Evolutionary conservation across 306 rosid genomes (phyloP).

Genomic region (Pyrus bretschneideri): DNA sequence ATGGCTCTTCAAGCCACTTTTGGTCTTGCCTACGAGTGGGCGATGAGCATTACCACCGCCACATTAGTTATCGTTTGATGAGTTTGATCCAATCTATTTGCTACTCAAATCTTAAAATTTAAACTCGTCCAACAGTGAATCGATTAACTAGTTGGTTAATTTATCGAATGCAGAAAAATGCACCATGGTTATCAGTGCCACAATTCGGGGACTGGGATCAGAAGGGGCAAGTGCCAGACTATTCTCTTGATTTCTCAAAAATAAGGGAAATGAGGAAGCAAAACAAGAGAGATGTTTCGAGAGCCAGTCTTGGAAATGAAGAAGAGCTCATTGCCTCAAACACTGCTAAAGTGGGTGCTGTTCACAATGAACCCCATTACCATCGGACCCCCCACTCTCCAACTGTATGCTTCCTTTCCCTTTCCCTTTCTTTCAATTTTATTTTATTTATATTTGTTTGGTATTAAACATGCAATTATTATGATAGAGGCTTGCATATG

Average conservation of each 20-base stretch:
- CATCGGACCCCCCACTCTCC: slow-evolving; percentile 63
- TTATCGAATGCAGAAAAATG: slow-evolving; percentile 45
- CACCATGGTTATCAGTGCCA: slow-evolving; percentile 86
- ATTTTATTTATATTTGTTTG: background rate
- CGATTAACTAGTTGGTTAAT: background rate
- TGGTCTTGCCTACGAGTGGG: background rate
- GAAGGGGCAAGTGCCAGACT: slow-evolving; percentile 80
- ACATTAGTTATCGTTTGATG: background rate
- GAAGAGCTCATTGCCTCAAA: slow-evolving; percentile 65
- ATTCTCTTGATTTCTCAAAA: slow-evolving; percentile 92
- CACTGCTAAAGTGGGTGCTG: slow-evolving; percentile 28
- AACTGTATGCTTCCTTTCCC: slow-evolving; percentile 60
- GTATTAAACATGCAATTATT: background rate
- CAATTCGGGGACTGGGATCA: slow-evolving; percentile 99
- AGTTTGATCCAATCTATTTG: background rate
- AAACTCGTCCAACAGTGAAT: background rate
- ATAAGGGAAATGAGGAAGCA: slow-evolving; percentile 92
- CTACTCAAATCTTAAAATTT: background rate
- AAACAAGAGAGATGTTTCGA: slow-evolving; percentile 74
- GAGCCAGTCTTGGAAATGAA: slow-evolving; percentile 95
- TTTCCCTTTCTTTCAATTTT: background rate
- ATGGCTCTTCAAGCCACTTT: background rate
- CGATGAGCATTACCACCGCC: background rate
- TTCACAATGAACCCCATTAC: slow-evolving; percentile 43
- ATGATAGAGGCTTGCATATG: slow-evolving; percentile 9